phyloP scores from a whole-genome alignment of 2,329 filamentous ascomycete species.

The Neurospora sp. region DNA sequence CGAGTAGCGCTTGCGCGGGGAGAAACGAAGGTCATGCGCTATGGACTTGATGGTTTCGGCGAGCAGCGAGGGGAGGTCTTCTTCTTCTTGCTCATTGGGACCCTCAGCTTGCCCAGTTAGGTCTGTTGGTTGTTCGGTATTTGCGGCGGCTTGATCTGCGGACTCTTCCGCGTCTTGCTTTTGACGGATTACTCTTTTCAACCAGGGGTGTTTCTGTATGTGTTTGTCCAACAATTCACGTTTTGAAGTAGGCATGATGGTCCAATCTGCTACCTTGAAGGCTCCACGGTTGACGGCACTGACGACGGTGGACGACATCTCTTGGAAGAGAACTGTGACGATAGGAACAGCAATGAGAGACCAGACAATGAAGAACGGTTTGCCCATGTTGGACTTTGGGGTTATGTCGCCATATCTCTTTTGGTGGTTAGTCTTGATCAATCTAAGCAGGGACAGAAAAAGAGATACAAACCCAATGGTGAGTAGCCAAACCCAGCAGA shows the following conservation, averaged over 20 bases:
- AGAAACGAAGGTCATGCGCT: slow-evolving; percentile 40
- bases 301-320: slow-evolving; percentile 56
- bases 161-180: background rate
- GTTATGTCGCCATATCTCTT: slow-evolving; percentile 51
- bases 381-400: slow-evolving; percentile 53
- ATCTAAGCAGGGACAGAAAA: background rate
- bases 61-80: slow-evolving; percentile 44
- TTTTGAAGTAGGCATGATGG: slow-evolving; percentile 42
- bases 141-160: background rate
- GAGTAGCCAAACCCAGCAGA: slow-evolving; percentile 57
- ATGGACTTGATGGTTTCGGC: slow-evolving; percentile 45
- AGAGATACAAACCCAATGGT: slow-evolving; percentile 42
- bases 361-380: slow-evolving; percentile 64
- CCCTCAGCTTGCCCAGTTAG: fast-evolving
- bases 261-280: slow-evolving; percentile 51
- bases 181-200: background rate
- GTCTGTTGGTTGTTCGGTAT: background rate
- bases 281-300: slow-evolving; percentile 52
- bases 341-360: slow-evolving; percentile 57
- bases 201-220: background rate
- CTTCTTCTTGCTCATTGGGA: slow-evolving; percentile 3
- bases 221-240: background rate
- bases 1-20: slow-evolving; percentile 41
- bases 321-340: slow-evolving; percentile 57
- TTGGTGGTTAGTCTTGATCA: background rate